Conservation (phyloP, 2,329 filamentous ascomycete genomes). For the Grosmannia serpens region DNA sequence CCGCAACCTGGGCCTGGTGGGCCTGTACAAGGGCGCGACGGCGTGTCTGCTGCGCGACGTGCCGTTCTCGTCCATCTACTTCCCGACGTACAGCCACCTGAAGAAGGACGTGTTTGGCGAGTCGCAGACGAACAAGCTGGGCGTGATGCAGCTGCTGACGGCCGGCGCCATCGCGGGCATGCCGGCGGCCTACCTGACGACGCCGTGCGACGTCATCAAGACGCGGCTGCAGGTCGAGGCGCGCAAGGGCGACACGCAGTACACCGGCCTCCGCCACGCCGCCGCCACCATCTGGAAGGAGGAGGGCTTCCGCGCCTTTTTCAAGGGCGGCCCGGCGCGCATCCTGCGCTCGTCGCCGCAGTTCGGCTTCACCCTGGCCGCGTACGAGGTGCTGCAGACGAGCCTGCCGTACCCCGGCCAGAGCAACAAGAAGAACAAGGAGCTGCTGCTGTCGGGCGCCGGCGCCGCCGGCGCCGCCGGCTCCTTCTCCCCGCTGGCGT, state of each 20-base stretch:
- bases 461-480: not conserved
- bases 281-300: conserved; percentile 75
- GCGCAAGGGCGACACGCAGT: conserved; percentile 82
- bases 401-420: conserved; percentile 59
- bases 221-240: conserved; percentile 95
- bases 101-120: conserved; percentile 94
- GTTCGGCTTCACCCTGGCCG: conserved; percentile 93
- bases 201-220: conserved; percentile 98
- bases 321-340: conserved; percentile 94
- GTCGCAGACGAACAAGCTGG: conserved; percentile 73
- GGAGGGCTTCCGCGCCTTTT: conserved; percentile 93
- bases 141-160: conserved; percentile 80
- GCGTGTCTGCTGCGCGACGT: conserved; percentile 93
- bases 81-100: conserved; percentile 89
- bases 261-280: conserved; percentile 78
- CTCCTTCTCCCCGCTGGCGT: no score
- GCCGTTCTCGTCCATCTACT: conserved; percentile 97
- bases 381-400: conserved; percentile 84
- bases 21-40: conserved; percentile 91
- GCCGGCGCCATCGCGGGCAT: conserved; percentile 91
- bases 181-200: conserved; percentile 89
- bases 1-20: conserved; percentile 82
- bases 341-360: conserved; percentile 92
- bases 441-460: conserved; percentile 16
- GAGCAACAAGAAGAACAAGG: conserved; percentile 34